Base-by-base conservation (phyloP, 306 rosid genomes). In the Sicyos edulis region DNA sequence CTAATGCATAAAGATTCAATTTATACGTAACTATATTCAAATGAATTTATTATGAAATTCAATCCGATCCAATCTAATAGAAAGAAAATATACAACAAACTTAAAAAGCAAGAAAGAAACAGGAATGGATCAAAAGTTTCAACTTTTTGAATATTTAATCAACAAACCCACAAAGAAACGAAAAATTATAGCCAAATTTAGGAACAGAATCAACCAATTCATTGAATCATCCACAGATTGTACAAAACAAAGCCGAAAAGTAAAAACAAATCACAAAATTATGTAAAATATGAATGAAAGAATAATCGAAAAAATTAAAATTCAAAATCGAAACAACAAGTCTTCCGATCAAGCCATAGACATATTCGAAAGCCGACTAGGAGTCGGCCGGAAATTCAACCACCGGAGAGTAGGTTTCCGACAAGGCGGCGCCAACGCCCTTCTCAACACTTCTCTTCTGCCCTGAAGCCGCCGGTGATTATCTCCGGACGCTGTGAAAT, bases 341-440 rank as follows among this genome's bases (percentile, higher is more conserved):
- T 1, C 2, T 8, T 6, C 50, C 53, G 32, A 57, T 73, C 76
- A 86, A 82, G 89, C 90, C 89, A 74, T 57, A 14, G 96, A 87
- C 98, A 92, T 92, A 76, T 71, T 86, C 53, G 96, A 90, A 29
- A 92, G 96, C 49, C 97, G 85, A 75, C 98, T 92, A 0, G 96
- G 98, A 29, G 88, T 85, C 12, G 98, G 92, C 58, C 85, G 85
- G 76, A 90, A 92, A 84, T 90, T 90, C 82, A 78, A 78, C 89
- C 96, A 93, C 71, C 98, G 82, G 67, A 90, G 88, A 26, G 76
- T 81, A 6, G 86, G 78, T 45, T 84, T 80, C 44, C 85, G 83
- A 4, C 76, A 83, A 0, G 91, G 88, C 14, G 90, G 95, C 5
- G 81, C 76, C 26, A 93, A 72, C 1, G 98, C 98, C 64, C 96